Conservation (phyloP, 441 rosid genomes). For the Adansonia rubrostipa region DNA sequence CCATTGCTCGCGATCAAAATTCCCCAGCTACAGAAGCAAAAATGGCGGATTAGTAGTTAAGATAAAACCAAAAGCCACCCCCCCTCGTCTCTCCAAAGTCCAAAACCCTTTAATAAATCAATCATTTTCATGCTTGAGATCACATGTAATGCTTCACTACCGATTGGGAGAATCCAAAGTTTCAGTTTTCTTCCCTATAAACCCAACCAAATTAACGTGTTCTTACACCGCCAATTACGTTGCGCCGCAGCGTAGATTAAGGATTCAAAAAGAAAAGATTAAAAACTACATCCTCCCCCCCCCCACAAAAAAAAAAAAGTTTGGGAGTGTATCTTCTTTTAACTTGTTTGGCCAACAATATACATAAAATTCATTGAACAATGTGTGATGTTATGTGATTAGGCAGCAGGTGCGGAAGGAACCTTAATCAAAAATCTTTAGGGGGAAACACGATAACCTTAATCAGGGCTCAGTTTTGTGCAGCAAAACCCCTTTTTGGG, state of each 20-base stretch:
- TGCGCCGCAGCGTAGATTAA: neutral
- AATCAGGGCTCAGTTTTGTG: neutral
- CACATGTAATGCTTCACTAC: neutral
- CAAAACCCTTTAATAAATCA: neutral
- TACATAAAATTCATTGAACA: neutral
- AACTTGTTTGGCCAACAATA: conserved; percentile 1
- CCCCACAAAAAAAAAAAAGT: neutral
- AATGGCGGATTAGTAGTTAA: neutral
- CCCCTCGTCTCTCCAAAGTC: too few relatives aligned
- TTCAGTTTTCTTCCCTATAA: neutral
- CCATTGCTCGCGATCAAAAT: neutral
- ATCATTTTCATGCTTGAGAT: neutral
- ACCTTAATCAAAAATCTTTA: too few relatives aligned
- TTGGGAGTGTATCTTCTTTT: neutral
- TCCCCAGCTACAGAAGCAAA: neutral
- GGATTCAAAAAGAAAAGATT: neutral
- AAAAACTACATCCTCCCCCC: neutral
- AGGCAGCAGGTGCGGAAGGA: conserved; percentile 17
- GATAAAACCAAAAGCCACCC: neutral
- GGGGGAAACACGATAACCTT: neutral
- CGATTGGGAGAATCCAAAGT: neutral
- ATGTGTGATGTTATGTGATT: conserved; percentile 1
- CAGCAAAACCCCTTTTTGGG: neutral
- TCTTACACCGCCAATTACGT: conserved; percentile 4
- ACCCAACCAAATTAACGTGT: neutral